Evolutionary conservation across 2,329 filamentous ascomycete species (phyloP).

Genomic region (Acrocalymma vagum): DNA sequence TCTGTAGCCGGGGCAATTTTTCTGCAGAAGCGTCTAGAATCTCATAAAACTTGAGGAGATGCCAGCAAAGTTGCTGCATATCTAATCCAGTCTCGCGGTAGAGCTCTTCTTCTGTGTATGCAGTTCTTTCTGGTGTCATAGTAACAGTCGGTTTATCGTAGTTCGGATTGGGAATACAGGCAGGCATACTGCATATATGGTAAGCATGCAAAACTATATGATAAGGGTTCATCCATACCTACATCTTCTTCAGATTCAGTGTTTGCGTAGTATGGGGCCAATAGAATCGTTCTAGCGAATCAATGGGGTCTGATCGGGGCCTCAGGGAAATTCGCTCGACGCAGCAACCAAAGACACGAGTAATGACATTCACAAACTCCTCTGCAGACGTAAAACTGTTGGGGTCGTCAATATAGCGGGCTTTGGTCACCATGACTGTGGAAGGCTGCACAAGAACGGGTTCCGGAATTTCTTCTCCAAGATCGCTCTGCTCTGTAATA

Average conservation of each 20-base stretch:
- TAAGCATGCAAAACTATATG: no score
- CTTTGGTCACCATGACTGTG: slow-evolving; percentile 5
- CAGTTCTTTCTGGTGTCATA: slow-evolving; percentile 9
- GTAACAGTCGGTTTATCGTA: slow-evolving; percentile 3
- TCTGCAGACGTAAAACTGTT: slow-evolving; percentile 5
- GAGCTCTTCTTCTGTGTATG: slow-evolving; percentile 4
- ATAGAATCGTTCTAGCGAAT: slow-evolving; percentile 4
- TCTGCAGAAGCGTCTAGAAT: slow-evolving; percentile 7
- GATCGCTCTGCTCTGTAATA: not conserved
- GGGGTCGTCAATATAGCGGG: not conserved
- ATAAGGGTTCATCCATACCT: no score
- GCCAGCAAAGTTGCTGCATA: not conserved
- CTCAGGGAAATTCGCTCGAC: slow-evolving; percentile 7
- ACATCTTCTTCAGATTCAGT: slow-evolving; percentile 3
- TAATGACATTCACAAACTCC: slow-evolving; percentile 6
- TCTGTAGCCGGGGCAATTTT: slow-evolving; percentile 11
- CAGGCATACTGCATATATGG: not conserved
- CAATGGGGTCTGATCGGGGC: not conserved
- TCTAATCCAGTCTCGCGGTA: not conserved
- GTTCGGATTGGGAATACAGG: not conserved
- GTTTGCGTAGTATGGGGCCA: slow-evolving; percentile 8
- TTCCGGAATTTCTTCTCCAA: slow-evolving; percentile 1
- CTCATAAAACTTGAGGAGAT: slow-evolving; percentile 15
- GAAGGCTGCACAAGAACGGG: slow-evolving; percentile 4
- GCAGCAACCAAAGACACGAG: slow-evolving; percentile 4